Evolutionary conservation across 2,329 filamentous ascomycete species (phyloP), one percentile per base, ranked within the genome.

Genomic region (Calcarisporium arbuscula): DNA sequence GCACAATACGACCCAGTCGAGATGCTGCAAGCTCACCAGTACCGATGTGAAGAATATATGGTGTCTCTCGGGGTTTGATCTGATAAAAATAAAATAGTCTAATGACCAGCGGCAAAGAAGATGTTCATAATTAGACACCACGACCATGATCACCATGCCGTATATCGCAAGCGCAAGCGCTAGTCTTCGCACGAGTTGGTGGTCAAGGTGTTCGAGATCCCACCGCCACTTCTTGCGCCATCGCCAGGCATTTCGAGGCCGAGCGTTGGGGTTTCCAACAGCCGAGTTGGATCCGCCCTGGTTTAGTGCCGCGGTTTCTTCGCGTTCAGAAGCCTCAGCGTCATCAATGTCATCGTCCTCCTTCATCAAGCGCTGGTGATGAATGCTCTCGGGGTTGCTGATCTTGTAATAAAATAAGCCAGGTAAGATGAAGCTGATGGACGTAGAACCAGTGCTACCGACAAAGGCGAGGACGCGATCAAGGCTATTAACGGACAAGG

Each of bases 331-430:
- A 8, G 70, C 68, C 5, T 51, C 56, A 0, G 56, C 59, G 31
- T 84, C 82, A 23, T 74, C 69, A n/a, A 80, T 79, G 44, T 90
- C 85, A 49, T 96, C 92, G 46, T 95, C 87, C 51, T 92, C 88
- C 57, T 96, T 96, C 43, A 87, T 68, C 8, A 96, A 67, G 11
- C 83, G 77, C 56, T 95, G 90, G 49, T 95, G 88, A 43, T 90
- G 79, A 19, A 81, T 74, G 28, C 85, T 90, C 36, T 95, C 83
- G 0, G 92, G 92, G 17, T 86, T 80, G 10, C 87, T 94, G 40
- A 98, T 96, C 62, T 96, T 96, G 65, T 96, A 98, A 61, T 96
- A 98, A 60, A 98, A 98, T 5, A 98, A 64, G 0, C 92, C 92
- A 0, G 92, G 92, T 1, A 98, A 72, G 45, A 98, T 96, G 57